phyloP scores from a whole-genome alignment of 2,329 filamentous ascomycete genomes.

The Talaromyces sp. region DNA sequence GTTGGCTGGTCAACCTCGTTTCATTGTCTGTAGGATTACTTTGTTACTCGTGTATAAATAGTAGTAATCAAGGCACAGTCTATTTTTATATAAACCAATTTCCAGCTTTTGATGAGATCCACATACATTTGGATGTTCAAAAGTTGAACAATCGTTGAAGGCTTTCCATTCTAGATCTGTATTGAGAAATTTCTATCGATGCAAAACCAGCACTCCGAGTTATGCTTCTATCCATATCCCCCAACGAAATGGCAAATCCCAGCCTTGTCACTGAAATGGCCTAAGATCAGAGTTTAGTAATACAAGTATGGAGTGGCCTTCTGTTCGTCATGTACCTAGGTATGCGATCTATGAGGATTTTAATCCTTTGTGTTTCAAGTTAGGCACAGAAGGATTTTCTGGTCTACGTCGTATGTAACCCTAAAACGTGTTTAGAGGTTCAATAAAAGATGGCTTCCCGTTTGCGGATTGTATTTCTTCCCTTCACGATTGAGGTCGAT shows the following conservation, averaged over 20 bases:
- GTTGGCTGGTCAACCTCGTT: conserved; percentile 13
- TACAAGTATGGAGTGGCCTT: no score
- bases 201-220: no score
- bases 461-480: not conserved
- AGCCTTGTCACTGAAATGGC: no score
- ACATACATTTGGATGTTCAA: not conserved
- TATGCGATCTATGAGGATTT: no score
- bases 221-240: no score
- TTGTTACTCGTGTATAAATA: conserved; percentile 5
- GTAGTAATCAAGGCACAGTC: not conserved
- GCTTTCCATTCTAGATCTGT: not conserved
- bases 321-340: no score
- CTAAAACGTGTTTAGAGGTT: not conserved
- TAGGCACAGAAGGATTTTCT: no score
- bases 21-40: conserved; percentile 2
- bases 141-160: not conserved
- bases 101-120: not conserved
- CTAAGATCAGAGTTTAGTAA: no score
- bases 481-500: not conserved
- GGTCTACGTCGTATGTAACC: not conserved
- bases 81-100: not conserved
- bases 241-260: no score
- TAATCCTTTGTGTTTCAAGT: no score
- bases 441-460: not conserved
- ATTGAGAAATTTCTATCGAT: no score